Conservation (phyloP, 306 rosid genomes). For the Datisca glomerata region DNA sequence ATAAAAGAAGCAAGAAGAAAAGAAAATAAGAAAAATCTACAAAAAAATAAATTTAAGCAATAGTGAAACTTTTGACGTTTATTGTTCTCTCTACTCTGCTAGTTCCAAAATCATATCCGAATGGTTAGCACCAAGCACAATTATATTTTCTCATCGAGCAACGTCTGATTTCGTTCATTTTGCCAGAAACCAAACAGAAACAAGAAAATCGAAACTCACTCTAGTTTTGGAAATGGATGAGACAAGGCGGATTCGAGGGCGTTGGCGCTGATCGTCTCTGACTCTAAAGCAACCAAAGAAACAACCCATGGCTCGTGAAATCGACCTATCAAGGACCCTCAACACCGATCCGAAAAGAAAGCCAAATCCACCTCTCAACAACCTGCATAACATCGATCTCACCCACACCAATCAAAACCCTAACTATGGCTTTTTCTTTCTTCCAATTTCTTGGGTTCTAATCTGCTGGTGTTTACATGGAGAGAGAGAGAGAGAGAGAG, state of each 20-base stretch:
- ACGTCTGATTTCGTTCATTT: background rate
- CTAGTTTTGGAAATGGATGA: conserved; percentile 27
- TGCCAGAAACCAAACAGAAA: conserved; percentile 4
- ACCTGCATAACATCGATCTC: conserved; percentile 47
- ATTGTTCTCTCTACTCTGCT: no score
- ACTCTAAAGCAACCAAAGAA: conserved; percentile 66
- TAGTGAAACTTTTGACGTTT: no score
- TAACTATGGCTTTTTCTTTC: background rate
- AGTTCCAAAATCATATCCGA: no score
- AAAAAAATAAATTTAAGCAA: no score
- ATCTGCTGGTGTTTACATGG: background rate
- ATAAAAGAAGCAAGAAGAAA: no score
- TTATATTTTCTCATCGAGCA: no score
- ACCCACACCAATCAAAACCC: background rate
- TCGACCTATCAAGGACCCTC: conserved; percentile 49
- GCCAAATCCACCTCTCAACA: conserved; percentile 32
- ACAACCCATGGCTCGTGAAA: conserved; percentile 69
- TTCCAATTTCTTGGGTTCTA: no score
- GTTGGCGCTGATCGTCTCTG: conserved; percentile 35
- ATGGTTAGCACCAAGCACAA: background rate
- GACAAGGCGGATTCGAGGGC: conserved; percentile 16
- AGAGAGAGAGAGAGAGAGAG: background rate
- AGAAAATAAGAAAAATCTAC: no score
- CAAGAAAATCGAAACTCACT: conserved; percentile 14
- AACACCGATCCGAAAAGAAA: conserved; percentile 30